A percentile compares a stretch with the other conserved stretches of the same genome.
These are phyloP conservation scores for Penicillium manginii DNA, from an alignment of 495 filamentous ascomycete genomes.

Conservation along the genomic window DNA sequence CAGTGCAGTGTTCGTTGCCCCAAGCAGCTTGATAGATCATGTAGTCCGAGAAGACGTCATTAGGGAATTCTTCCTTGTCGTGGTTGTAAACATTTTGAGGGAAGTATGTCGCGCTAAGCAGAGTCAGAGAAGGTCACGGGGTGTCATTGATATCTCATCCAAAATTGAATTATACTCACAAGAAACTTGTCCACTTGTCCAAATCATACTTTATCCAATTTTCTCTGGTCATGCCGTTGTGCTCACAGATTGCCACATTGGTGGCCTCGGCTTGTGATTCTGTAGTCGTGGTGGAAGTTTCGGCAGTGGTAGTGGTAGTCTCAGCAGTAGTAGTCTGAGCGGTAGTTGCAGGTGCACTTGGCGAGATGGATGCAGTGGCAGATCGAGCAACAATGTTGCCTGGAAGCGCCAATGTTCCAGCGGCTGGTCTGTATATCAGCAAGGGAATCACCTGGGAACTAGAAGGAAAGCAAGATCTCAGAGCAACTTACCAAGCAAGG, in stretches of 20 bases:
- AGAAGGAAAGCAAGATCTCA: not conserved
- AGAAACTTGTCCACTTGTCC: not conserved
- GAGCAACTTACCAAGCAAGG: not conserved
- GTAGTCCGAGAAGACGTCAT: not conserved
- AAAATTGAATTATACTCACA: not conserved
- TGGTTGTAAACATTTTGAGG: not conserved
- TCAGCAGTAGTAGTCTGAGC: not conserved
- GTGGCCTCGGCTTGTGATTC: not conserved
- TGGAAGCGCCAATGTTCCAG: not conserved
- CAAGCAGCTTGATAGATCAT: not conserved
- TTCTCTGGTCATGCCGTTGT: not conserved
- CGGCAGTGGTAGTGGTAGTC: not conserved
- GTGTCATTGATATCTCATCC: not conserved
- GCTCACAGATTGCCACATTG: not conserved
- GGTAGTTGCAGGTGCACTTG: not conserved
- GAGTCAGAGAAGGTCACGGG: not conserved
- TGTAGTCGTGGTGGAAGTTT: not conserved
- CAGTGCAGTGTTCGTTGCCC: not conserved
- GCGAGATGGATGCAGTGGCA: not conserved
- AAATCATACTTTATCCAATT: not conserved
- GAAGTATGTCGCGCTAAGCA: not conserved
- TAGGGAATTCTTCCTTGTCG: not conserved
- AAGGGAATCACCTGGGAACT: not conserved
- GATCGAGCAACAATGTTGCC: not conserved
- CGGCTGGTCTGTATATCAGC: not conserved